These are phyloP conservation scores for Bipolaris cookei DNA, from an alignment of 2,329 filamentous ascomycete genomes.

Conservation along the genomic window DNA sequence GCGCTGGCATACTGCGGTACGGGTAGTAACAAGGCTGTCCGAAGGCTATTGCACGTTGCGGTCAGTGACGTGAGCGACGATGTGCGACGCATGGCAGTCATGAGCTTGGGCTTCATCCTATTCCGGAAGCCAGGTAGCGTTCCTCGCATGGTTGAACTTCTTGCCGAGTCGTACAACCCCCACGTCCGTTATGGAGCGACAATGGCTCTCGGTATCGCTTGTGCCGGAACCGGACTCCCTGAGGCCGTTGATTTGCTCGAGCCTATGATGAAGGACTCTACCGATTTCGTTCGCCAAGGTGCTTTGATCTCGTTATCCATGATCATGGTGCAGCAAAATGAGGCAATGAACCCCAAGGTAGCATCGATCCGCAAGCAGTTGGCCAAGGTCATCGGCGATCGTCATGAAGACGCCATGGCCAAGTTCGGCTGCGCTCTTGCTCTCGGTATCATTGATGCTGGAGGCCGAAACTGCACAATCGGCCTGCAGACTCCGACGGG, in stretches of 20 bases:
- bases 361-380: slow-evolving; percentile 88
- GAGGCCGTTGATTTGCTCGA: slow-evolving; percentile 96
- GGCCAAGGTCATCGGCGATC: slow-evolving; percentile 90
- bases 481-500: slow-evolving; percentile 97
- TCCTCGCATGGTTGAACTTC: slow-evolving; percentile 96
- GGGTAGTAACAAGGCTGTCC: slow-evolving; percentile 97
- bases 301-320: slow-evolving; percentile 92
- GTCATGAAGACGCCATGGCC: slow-evolving; percentile 98
- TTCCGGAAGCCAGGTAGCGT: slow-evolving; percentile 98
- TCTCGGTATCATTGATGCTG: slow-evolving; percentile 95
- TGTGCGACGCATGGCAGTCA: slow-evolving; percentile 92
- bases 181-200: slow-evolving; percentile 97
- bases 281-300: slow-evolving; percentile 96
- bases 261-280: slow-evolving; percentile 99
- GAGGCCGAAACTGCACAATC: slow-evolving; percentile 97
- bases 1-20: slow-evolving; percentile 96
- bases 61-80: slow-evolving; percentile 99
- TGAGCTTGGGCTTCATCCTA: slow-evolving; percentile 97
- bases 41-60: slow-evolving; percentile 91
- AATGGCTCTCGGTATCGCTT: slow-evolving; percentile 98
- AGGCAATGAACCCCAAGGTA: slow-evolving; percentile 98
- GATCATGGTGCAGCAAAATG: slow-evolving; percentile 99
- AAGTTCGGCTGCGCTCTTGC: slow-evolving; percentile 96
- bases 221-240: slow-evolving; percentile 91
- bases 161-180: slow-evolving; percentile 98